These are phyloP conservation scores for Xylariaceae sp. DNA, from an alignment of 2,329 filamentous ascomycete genomes.

Conservation along the genomic window DNA sequence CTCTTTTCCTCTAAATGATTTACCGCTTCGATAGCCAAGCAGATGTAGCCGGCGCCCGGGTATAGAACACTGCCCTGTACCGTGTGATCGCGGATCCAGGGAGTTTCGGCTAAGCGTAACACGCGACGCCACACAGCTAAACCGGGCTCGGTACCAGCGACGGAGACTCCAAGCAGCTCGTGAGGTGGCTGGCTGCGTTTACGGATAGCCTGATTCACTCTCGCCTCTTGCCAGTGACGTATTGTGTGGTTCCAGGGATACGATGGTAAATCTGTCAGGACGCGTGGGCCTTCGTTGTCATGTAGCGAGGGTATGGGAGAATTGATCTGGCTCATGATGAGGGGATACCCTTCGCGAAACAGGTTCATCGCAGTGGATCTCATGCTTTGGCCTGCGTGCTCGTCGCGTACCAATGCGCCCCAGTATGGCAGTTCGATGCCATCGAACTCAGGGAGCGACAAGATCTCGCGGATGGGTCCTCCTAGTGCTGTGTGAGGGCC, in stretches of 20 bases:
- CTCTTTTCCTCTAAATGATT: slow-evolving; percentile 7
- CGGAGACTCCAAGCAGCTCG: slow-evolving; percentile 14
- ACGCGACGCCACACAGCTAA: slow-evolving; percentile 9
- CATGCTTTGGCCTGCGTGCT: slow-evolving; percentile 11
- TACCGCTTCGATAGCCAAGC: slow-evolving; percentile 17
- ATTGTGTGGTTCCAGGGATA: slow-evolving; percentile 20
- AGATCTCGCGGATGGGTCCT: slow-evolving; percentile 29
- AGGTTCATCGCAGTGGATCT: neutral
- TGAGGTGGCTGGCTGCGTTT: slow-evolving; percentile 7
- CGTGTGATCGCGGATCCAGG: slow-evolving; percentile 19
- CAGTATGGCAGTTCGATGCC: slow-evolving; percentile 12
- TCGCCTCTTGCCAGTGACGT: slow-evolving; percentile 13
- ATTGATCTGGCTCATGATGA: slow-evolving; percentile 8
- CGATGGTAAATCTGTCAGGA: slow-evolving; percentile 11
- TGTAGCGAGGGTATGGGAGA: too few relatives aligned
- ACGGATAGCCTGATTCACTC: slow-evolving; percentile 9
- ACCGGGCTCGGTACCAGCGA: slow-evolving; percentile 1
- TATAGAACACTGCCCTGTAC: slow-evolving; percentile 11
- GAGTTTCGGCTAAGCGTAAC: slow-evolving; percentile 8
- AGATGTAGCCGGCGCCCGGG: slow-evolving; percentile 16
- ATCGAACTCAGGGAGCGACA: neutral
- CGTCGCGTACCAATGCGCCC: slow-evolving; percentile 12
- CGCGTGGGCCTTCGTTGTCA: neutral
- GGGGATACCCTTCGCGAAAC: slow-evolving; percentile 8
- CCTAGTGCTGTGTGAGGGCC: slow-evolving; percentile 34